Percentiles rank a stretch among this genome's conserved stretches.
These are phyloP conservation scores for Cryomyces minteri DNA, from an alignment of 495 filamentous ascomycete species.

Conservation along the genomic window DNA sequence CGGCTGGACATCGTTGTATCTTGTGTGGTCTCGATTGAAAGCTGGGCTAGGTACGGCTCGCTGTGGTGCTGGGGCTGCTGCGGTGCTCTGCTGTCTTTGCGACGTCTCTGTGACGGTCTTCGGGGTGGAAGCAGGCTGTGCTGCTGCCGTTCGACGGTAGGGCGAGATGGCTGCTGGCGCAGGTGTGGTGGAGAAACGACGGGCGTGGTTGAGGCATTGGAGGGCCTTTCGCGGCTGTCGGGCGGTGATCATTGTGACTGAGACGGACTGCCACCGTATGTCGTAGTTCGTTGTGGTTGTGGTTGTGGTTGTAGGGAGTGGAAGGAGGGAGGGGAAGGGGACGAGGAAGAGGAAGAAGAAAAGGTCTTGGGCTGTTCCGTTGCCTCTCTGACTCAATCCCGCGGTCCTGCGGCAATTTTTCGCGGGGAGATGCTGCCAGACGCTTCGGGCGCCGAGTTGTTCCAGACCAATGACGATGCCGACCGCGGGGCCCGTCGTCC, in stretches of 20 bases:
- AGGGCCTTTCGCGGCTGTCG: constrained; percentile 6
- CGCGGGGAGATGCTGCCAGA: no score
- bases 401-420: not conserved
- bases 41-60: constrained; percentile 19
- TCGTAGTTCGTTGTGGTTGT: no score
- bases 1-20: constrained; percentile 17
- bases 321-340: not conserved
- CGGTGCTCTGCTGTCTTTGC: constrained; percentile 16
- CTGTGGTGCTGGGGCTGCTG: constrained; percentile 14
- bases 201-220: constrained; percentile 6
- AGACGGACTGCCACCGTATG: not conserved
- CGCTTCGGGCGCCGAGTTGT: no score
- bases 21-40: constrained; percentile 22
- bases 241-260: constrained; percentile 6
- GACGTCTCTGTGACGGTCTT: constrained; percentile 8
- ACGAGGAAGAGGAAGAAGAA: not conserved
- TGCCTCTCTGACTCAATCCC: not conserved
- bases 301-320: no score
- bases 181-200: constrained; percentile 9
- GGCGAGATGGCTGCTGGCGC: constrained; percentile 16
- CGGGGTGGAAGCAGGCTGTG: constrained; percentile 3
- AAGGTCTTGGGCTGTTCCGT: not conserved
- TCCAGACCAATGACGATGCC: no score
- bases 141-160: constrained; percentile 10
- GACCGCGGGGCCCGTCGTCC: no score